Evolutionary conservation across 164 flowering plant species (phyloP).

Genomic region (Stephania yunnanensis): DNA sequence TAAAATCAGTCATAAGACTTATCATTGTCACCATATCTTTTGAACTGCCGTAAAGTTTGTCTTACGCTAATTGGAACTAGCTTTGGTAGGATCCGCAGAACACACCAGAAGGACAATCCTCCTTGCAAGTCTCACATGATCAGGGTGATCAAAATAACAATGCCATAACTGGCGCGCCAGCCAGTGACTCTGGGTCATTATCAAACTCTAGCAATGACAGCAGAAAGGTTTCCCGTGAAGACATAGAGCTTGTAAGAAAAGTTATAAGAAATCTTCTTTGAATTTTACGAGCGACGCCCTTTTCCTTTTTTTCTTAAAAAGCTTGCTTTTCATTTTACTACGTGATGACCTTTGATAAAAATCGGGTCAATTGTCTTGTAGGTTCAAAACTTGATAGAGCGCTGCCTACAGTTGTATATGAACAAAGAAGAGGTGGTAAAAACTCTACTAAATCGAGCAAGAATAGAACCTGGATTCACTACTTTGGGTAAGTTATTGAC

Average conservation of each 20-base stretch:
- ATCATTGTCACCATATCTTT: not conserved
- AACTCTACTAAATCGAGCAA: constrained; percentile 80
- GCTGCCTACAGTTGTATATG: constrained; percentile 92
- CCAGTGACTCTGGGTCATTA: constrained; percentile 66
- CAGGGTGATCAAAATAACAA: constrained; percentile 60
- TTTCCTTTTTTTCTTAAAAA: not conserved
- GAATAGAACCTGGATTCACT: constrained; percentile 96
- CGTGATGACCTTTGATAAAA: not conserved
- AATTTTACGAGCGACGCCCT: not conserved
- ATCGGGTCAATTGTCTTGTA: constrained; percentile 21
- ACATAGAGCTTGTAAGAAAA: constrained; percentile 19
- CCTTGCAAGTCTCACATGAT: constrained; percentile 59
- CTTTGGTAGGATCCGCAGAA: constrained; percentile 38
- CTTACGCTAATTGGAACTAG: not conserved
- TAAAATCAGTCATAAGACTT: not conserved
- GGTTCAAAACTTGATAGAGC: constrained; percentile 95
- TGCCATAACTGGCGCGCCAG: constrained; percentile 48
- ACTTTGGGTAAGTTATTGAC: constrained; percentile 53
- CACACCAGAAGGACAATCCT: constrained; percentile 48
- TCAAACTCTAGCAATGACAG: constrained; percentile 73
- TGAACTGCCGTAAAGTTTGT: not conserved
- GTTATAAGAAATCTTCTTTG: not conserved
- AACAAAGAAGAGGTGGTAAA: constrained; percentile 90
- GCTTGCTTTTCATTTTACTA: too few species aligned
- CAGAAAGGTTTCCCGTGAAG: constrained; percentile 76